phyloP scores from a whole-genome alignment of 305 asterid genomes.

The Solanum chacoense region DNA sequence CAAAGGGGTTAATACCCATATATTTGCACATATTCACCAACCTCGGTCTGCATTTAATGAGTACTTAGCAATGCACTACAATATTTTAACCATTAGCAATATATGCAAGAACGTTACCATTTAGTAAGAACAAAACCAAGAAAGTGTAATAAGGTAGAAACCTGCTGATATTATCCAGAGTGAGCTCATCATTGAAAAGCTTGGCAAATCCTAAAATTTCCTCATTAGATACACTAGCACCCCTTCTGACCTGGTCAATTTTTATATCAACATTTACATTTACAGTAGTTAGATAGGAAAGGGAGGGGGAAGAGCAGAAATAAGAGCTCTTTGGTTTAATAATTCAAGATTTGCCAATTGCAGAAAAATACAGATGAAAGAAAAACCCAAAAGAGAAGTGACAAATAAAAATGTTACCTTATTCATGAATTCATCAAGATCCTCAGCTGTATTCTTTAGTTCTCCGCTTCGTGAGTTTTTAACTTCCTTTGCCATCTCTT shows the following conservation, averaged over 20 bases:
- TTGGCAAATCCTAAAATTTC: constrained; percentile 93
- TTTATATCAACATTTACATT: neutral
- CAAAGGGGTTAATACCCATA: constrained; percentile 76
- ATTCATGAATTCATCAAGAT: constrained; percentile 91
- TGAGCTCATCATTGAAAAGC: constrained; percentile 91
- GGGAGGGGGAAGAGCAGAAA: neutral
- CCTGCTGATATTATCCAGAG: constrained; percentile 98
- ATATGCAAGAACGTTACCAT: neutral
- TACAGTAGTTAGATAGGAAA: neutral
- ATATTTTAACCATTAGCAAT: constrained; percentile 12
- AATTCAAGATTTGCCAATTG: neutral
- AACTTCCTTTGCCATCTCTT: constrained; percentile 99
- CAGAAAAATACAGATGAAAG: neutral
- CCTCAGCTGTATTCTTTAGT: constrained; percentile 85
- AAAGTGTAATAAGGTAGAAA: constrained; percentile 7
- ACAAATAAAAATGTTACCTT: constrained; percentile 32
- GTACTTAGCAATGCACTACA: constrained; percentile 5
- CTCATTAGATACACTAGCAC: constrained; percentile 69
- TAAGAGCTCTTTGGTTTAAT: neutral
- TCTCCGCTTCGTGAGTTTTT: constrained; percentile 93
- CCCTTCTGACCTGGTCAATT: constrained; percentile 72
- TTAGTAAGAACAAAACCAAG: neutral
- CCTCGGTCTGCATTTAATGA: constrained; percentile 67
- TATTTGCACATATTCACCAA: constrained; percentile 96
- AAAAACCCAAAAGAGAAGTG: neutral